These are phyloP conservation scores for Hymenoscyphus fraxineus DNA, from an alignment of 2,329 filamentous ascomycete genomes.

Conservation along the genomic window DNA sequence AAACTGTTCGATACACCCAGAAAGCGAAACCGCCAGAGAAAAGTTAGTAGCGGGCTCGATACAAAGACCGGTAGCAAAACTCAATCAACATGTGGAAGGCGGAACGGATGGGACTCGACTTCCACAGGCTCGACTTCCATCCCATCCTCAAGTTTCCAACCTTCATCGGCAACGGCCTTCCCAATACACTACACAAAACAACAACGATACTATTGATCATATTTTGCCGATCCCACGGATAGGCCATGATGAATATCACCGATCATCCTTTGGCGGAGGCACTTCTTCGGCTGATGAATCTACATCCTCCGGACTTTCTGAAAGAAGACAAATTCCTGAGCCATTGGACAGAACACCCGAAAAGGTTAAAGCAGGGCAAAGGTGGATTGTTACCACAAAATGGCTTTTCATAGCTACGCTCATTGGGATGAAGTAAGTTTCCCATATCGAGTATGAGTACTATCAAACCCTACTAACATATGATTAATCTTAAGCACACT, in stretches of 20 bases:
- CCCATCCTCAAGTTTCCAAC: not conserved
- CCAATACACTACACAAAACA: not conserved
- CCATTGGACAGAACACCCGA: not conserved
- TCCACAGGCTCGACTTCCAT: not conserved
- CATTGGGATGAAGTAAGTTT: not conserved
- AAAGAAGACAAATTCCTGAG: not conserved
- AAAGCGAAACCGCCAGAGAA: not conserved
- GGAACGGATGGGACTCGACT: not conserved
- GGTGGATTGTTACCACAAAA: constrained; percentile 2
- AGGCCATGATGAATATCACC: not conserved
- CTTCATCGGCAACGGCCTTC: not conserved
- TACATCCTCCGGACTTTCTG: not conserved
- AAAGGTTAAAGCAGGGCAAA: not conserved
- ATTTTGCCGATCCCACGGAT: not conserved
- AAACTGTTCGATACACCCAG: not conserved
- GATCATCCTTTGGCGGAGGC: not conserved
- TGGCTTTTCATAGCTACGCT: not conserved
- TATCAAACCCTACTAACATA: not conserved
- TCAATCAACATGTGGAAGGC: not conserved
- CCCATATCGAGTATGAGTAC: not conserved
- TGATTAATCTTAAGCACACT: not conserved
- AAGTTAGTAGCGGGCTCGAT: not conserved
- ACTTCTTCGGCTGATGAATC: not conserved
- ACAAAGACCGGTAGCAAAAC: not conserved
- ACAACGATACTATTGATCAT: not conserved